These are phyloP conservation scores for Eimeria falciformis DNA, from an alignment of 169 alveolate genomes.

Conservation along the genomic window DNA sequence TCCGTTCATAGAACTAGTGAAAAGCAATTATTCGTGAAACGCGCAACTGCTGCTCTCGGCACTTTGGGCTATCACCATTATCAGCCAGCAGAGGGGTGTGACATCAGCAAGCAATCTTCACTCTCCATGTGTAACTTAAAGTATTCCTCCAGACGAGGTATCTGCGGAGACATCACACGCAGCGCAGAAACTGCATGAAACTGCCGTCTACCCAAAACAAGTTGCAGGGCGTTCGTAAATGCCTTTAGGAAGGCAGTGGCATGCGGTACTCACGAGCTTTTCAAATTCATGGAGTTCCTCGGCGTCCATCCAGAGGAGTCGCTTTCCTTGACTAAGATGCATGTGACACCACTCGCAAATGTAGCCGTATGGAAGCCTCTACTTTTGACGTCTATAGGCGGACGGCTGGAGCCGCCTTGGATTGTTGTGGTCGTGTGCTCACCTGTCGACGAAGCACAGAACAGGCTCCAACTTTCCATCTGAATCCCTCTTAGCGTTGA, in stretches of 20 bases:
- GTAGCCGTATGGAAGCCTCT: background rate
- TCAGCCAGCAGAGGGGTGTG: background rate
- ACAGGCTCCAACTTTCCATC: slow-evolving; percentile 80
- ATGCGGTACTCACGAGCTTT: slow-evolving; percentile 67
- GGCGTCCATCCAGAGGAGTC: slow-evolving; percentile 77
- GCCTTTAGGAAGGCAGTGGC: background rate
- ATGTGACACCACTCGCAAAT: background rate
- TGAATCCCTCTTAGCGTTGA: slow-evolving; percentile 78
- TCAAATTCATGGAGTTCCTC: slow-evolving; percentile 77
- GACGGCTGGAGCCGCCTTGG: background rate
- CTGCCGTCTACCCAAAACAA: too few species aligned
- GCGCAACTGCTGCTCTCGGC: background rate
- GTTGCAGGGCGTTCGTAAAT: background rate
- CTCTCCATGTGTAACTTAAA: slow-evolving; percentile 27
- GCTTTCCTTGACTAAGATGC: slow-evolving; percentile 71
- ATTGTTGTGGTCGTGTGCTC: background rate
- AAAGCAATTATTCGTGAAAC: background rate
- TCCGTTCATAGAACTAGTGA: too few species aligned
- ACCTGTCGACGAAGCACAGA: slow-evolving; percentile 79
- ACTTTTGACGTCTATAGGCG: background rate
- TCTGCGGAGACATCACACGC: slow-evolving; percentile 24
- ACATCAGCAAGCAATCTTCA: background rate
- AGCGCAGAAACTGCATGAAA: too few species aligned
- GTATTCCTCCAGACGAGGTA: slow-evolving; percentile 68
- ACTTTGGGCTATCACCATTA: too few species aligned